phyloP scores from a whole-genome alignment of 306 rosid genomes.

The Argentina anserina region DNA sequence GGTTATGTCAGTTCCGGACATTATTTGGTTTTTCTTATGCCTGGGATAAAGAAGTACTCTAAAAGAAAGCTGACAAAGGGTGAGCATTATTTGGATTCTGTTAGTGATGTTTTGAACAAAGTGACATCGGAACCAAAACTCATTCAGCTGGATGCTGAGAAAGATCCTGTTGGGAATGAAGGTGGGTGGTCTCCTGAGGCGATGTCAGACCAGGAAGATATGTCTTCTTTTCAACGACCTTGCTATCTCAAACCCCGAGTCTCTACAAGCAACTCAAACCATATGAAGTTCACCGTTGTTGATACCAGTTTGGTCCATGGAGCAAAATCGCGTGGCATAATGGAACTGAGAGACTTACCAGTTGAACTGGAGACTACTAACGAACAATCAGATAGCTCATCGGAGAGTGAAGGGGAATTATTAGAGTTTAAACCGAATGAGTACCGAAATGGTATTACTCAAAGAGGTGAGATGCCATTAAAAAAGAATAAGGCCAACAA shows the following conservation, averaged over 20 bases:
- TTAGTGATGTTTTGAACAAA: conserved; percentile 71
- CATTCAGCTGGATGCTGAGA: conserved; percentile 59
- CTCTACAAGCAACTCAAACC: conserved; percentile 27
- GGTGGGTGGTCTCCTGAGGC: conserved; percentile 33
- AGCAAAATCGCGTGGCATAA: conserved; percentile 43
- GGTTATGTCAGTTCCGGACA: conserved; percentile 44
- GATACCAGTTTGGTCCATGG: conserved; percentile 50
- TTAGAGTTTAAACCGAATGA: conserved; percentile 22
- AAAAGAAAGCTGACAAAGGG: conserved; percentile 69
- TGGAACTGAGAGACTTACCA: conserved; percentile 46
- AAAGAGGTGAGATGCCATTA: conserved; percentile 25
- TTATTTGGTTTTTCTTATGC: conserved; percentile 61
- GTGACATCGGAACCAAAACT: conserved; percentile 72
- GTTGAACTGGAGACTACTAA: conserved; percentile 23
- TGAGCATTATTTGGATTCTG: conserved; percentile 67
- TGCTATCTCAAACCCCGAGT: conserved; percentile 67
- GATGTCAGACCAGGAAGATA: conserved; percentile 44
- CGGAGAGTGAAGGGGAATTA: conserved; percentile 26
- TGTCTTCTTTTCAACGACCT: conserved; percentile 40
- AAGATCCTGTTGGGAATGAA: conserved; percentile 35
- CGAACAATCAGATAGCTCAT: conserved; percentile 6
- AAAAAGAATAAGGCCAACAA: conserved; percentile 31
- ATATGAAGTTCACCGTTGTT: conserved; percentile 44
- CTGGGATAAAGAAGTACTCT: conserved; percentile 69
- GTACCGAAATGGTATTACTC: conserved; percentile 28